These are phyloP conservation scores for Symmetrospora coprosmae DNA, from an alignment of 768 basidiomycete species.

Conservation along the genomic window DNA sequence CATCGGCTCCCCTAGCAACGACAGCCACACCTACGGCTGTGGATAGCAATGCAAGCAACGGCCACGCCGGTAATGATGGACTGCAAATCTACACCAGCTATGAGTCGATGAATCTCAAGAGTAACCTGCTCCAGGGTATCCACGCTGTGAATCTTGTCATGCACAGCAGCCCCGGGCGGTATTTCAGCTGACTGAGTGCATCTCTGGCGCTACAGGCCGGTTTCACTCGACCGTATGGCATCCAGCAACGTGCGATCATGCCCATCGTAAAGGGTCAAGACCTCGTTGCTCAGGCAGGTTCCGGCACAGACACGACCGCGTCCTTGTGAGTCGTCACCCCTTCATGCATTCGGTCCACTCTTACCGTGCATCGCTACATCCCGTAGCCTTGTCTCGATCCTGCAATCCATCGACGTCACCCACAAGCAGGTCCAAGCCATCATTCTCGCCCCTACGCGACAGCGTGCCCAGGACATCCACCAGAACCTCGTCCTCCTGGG, in stretches of 20 bases:
- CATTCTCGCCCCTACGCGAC: constrained; percentile 89
- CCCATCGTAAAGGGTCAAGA: constrained; percentile 64
- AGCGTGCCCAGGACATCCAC: constrained; percentile 97
- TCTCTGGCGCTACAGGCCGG: too few species aligned
- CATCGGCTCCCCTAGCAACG: too few species aligned
- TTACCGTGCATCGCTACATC: too few species aligned
- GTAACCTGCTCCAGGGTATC: constrained; percentile 91
- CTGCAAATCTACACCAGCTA: too few species aligned
- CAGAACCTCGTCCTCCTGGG: constrained; percentile 89
- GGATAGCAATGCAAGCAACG: too few species aligned
- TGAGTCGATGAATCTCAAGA: constrained; percentile 88
- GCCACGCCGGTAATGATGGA: too few species aligned
- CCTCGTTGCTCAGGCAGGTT: constrained; percentile 97
- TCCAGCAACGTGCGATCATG: constrained; percentile 93
- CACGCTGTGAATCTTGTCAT: constrained; percentile 95
- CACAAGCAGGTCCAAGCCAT: constrained; percentile 91
- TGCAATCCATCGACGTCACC: constrained; percentile 91
- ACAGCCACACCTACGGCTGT: too few species aligned
- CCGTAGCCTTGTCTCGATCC: constrained; percentile 77
- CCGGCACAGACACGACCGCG: constrained; percentile 98
- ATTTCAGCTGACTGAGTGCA: too few species aligned
- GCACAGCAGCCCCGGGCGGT: too few species aligned
- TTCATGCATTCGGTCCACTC: too few species aligned
- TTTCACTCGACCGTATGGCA: constrained; percentile 96
- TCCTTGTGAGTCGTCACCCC: too few species aligned